A percentile compares a stretch with the other conserved stretches of the same genome.
Evolutionary conservation across 352 stramenopile species (phyloP).

Genomic region (Pelagophyceae sp.): DNA sequence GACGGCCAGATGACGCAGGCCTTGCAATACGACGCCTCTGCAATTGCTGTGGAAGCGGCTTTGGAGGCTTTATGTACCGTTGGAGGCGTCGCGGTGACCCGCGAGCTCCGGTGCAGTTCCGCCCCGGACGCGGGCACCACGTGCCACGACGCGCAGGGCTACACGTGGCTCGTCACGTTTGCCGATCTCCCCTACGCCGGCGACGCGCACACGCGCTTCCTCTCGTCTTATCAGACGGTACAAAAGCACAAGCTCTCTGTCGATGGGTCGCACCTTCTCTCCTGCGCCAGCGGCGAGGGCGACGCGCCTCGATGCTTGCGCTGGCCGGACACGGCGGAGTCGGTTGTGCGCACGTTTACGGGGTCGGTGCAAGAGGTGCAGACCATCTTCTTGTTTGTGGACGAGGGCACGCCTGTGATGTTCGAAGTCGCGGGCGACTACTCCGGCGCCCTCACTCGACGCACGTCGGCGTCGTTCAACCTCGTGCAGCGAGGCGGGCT

Average conservation of each 20-base stretch:
- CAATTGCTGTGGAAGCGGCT: slow-evolving; percentile 41
- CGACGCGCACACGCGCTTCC: slow-evolving; percentile 38
- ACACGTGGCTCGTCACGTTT: slow-evolving; percentile 54
- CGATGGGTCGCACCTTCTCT: slow-evolving; percentile 46
- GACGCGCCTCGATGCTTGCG: slow-evolving; percentile 32
- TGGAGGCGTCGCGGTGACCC: slow-evolving; percentile 33
- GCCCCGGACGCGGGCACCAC: slow-evolving; percentile 29
- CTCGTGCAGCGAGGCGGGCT: background rate
- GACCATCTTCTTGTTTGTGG: slow-evolving; percentile 24
- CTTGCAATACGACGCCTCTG: slow-evolving; percentile 59
- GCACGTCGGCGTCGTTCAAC: background rate
- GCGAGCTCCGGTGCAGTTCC: slow-evolving; percentile 44
- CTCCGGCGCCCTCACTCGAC: slow-evolving; percentile 31
- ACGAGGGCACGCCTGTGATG: slow-evolving; percentile 34
- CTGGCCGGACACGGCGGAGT: slow-evolving; percentile 22
- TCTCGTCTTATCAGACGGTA: slow-evolving; percentile 32
- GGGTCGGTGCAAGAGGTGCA: slow-evolving; percentile 30
- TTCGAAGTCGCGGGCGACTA: slow-evolving; percentile 44
- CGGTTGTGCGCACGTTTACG: slow-evolving; percentile 23
- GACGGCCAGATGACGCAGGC: slow-evolving; percentile 60
- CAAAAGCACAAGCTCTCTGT: slow-evolving; percentile 47
- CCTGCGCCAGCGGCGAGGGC: slow-evolving; percentile 38
- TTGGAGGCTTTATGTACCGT: slow-evolving; percentile 47
- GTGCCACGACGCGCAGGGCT: slow-evolving; percentile 46
- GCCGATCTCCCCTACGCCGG: slow-evolving; percentile 33